Conservation (phyloP, 306 rosid species). For the Casuarina equisetifolia region DNA sequence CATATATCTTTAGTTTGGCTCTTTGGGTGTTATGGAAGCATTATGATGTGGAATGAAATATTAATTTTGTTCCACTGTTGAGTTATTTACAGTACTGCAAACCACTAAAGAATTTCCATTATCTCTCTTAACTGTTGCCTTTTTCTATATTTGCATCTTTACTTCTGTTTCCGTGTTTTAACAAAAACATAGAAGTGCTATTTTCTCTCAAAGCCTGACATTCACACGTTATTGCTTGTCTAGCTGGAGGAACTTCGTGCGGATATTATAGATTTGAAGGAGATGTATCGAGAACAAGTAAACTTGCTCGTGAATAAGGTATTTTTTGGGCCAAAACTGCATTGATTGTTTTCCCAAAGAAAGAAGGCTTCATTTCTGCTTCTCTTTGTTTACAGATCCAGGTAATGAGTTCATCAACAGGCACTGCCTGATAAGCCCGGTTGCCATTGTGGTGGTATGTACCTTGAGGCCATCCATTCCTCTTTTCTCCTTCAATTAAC, state of each 20-base stretch:
- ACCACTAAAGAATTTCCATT: not conserved
- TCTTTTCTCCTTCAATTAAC: not conserved
- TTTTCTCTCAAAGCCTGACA: conserved; percentile 19
- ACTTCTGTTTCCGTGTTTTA: not conserved
- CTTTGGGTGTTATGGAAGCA: conserved; percentile 3
- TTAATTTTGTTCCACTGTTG: not conserved
- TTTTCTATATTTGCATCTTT: not conserved
- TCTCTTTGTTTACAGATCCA: conserved; percentile 37
- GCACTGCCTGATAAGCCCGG: conserved; percentile 5
- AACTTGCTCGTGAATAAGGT: conserved; percentile 96
- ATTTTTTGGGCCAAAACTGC: conserved; percentile 2
- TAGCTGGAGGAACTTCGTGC: conserved; percentile 99
- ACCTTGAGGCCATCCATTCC: not conserved
- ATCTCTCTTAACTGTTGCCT: not conserved
- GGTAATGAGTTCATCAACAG: conserved; percentile 31
- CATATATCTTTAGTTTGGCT: conserved; percentile 14
- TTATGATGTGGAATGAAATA: conserved; percentile 7
- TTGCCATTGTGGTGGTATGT: not conserved
- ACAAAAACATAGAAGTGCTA: conserved; percentile 5
- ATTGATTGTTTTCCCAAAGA: not conserved
- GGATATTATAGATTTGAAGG: conserved; percentile 96
- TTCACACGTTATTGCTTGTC: conserved; percentile 36
- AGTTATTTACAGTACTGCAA: not conserved
- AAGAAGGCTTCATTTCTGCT: not conserved
- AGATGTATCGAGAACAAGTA: conserved; percentile 99